A percentile compares a stretch with the other conserved stretches of the same genome.
Conservation (phyloP, 768 basidiomycete genomes). For the Gyrodon lividus region DNA sequence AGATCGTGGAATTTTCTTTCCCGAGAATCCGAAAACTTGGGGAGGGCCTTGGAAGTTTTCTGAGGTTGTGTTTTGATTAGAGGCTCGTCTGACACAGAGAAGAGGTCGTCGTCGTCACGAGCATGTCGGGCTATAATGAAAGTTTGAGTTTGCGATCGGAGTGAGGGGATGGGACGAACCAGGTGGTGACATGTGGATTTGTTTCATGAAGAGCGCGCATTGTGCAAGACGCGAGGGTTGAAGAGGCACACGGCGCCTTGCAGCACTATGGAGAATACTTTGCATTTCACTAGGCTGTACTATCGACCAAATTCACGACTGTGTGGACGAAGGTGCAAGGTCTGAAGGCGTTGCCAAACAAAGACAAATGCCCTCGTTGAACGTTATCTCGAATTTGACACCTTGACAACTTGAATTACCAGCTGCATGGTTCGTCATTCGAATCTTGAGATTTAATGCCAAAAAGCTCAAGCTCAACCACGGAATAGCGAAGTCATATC, state of each 20-base stretch:
- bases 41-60: neutral
- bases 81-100: constrained; percentile 8
- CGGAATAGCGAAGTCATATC: too few relatives aligned
- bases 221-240: constrained; percentile 1
- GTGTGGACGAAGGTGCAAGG: neutral
- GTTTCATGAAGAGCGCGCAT: constrained; percentile 5
- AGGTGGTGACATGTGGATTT: constrained; percentile 20
- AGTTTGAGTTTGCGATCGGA: neutral
- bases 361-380: too few relatives aligned
- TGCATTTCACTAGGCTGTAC: constrained; percentile 21
- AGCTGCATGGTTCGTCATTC: too few relatives aligned
- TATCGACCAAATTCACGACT: too few relatives aligned
- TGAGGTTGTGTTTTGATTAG: neutral
- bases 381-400: too few relatives aligned
- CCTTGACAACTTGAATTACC: too few relatives aligned
- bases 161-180: constrained; percentile 15
- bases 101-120: constrained; percentile 9
- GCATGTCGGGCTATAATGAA: constrained; percentile 15
- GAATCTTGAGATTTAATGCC: too few relatives aligned
- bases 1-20: constrained; percentile 23
- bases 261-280: constrained; percentile 8
- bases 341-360: constrained; percentile 4
- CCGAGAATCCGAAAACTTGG: constrained; percentile 6
- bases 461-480: too few relatives aligned
- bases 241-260: constrained; percentile 10